These are phyloP conservation scores for Luzula sylvatica DNA, from an alignment of 176 grass and related monocot genomes.

Conservation along the genomic window DNA sequence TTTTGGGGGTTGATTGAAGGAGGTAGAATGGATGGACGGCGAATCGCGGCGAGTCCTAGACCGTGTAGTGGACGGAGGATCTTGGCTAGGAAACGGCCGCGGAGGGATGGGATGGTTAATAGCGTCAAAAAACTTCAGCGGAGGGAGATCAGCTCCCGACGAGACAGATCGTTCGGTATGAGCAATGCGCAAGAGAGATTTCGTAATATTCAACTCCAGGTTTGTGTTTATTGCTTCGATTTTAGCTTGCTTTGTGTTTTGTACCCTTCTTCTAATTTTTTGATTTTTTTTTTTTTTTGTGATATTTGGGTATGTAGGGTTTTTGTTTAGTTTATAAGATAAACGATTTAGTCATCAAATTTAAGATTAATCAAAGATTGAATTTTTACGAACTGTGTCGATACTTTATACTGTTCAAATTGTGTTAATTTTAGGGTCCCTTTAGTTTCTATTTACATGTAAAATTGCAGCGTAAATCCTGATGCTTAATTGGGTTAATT, in stretches of 20 bases:
- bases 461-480: not conserved
- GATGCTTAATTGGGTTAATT: constrained; percentile 23
- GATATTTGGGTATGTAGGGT: not conserved
- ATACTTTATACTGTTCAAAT: not conserved
- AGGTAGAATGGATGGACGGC: constrained; percentile 52
- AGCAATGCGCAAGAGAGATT: constrained; percentile 81
- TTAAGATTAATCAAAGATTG: constrained; percentile 1
- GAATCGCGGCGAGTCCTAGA: constrained; percentile 64
- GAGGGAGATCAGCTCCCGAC: constrained; percentile 67
- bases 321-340: no score
- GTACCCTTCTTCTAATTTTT: not conserved
- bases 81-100: constrained; percentile 59
- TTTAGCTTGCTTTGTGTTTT: not conserved
- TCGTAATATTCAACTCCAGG: constrained; percentile 81
- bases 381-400: not conserved
- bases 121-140: constrained; percentile 77
- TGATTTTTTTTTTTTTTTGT: not conserved
- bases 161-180: constrained; percentile 61
- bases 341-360: no score
- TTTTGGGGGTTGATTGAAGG: not conserved
- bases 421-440: not conserved
- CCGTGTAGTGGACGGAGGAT: constrained; percentile 66
- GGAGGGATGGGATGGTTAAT: constrained; percentile 45
- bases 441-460: not conserved
- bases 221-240: constrained; percentile 4